Percentiles rank a stretch among this genome's conserved stretches.
Conservation (phyloP, 2,329 filamentous ascomycete species). For the Colletotrichum eremochloae region DNA sequence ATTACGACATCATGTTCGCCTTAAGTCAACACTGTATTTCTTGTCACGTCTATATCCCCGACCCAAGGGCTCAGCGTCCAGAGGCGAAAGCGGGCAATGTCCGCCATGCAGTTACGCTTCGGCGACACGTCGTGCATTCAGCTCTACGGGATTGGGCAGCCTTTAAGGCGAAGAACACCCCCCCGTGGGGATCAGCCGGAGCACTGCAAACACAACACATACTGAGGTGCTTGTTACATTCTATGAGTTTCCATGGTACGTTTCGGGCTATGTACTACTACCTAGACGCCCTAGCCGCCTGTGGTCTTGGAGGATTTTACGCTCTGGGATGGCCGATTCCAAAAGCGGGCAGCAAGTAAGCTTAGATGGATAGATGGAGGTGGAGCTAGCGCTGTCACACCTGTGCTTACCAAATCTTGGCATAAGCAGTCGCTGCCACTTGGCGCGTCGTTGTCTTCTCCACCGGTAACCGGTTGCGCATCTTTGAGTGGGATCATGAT, state of each 20-base stretch:
- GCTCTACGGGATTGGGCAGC: not conserved
- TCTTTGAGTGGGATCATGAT: not conserved
- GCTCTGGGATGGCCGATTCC: not conserved
- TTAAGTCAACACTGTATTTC: no score
- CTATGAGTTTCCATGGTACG: not conserved
- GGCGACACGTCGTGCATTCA: not conserved
- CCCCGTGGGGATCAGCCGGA: not conserved
- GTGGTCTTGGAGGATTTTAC: not conserved
- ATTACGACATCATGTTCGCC: not conserved
- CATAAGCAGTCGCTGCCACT: not conserved
- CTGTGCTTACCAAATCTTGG: not conserved
- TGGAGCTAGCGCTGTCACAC: not conserved
- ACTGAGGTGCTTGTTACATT: not conserved
- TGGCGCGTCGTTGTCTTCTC: not conserved
- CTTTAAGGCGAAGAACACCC: not conserved
- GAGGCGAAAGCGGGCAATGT: not conserved
- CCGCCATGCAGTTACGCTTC: not conserved
- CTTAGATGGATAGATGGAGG: not conserved
- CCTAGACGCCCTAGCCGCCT: not conserved
- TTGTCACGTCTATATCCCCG: not conserved
- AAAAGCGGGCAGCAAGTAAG: not conserved
- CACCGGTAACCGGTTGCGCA: not conserved
- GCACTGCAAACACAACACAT: not conserved
- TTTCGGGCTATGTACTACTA: not conserved
- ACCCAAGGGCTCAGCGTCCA: not conserved